Evolutionary conservation across 306 rosid species (phyloP).

Genomic region (cucumber (Cucumis sativus)): Cucumber_9930_V3 NC_026656.2:14129501-14130000

Average conservation of each 20-base stretch:
- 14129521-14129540: too few relatives aligned
- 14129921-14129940: conserved; percentile 76
- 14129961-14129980: conserved; percentile 44
- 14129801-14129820: not conserved
- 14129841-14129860: conserved; percentile 13
- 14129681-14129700: conserved; percentile 7
- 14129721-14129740: conserved; percentile 26
- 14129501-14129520: not conserved
- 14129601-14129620: not conserved
- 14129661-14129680: conserved; percentile 1
- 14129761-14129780: not conserved
- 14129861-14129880: conserved; percentile 35
- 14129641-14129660: not conserved
- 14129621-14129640: not conserved
- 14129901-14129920: conserved; percentile 50
- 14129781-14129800: not conserved
- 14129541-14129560: too few relatives aligned
- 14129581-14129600: not conserved
- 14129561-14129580: too few relatives aligned
- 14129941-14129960: conserved; percentile 38
- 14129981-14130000: conserved; percentile 85
- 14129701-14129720: conserved; percentile 32
- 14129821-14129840: not conserved
- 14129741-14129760: conserved; percentile 40
- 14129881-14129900: conserved; percentile 26